Evolutionary conservation across 2,329 filamentous ascomycete species (phyloP), one percentile per base, ranked within the genome.

Genomic region (Nothophoma quercina): DNA sequence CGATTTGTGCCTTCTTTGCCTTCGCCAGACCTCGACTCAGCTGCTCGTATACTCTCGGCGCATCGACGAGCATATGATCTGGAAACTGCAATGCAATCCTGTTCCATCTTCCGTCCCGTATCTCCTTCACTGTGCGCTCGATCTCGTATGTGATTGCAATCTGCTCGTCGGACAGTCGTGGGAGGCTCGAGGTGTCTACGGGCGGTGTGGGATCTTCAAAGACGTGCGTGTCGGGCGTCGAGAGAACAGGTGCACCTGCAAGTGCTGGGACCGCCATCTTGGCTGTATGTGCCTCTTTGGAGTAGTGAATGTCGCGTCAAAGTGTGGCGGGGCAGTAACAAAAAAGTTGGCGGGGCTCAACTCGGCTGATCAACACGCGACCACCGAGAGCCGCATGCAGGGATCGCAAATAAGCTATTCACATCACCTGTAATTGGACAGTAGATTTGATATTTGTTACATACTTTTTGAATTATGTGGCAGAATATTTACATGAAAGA

Each of bases 41-140:
- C 0, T 85, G 78, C 46, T 88, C 85, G 50, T 88, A 91, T 0
- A 97, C 90, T 51, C 88, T 83, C 5, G 91, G 88, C 7, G 90
- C 91, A 80, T 99, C 92, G 1, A 85, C 81, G 1, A 99, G 83
- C 91, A 98, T 96, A 22, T 88, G 83, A 76, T 99, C 95, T 0
- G 95, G 93, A 64, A 99, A 98, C 71, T 99, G 95, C n/a, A 99
- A 78, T 1, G 92, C 95, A 25, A 99, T 84, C 42, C 89, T 84
- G 57, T 78, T 83, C 84, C 91, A 96, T 72, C 81, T 81, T 34
- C 86, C 88, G 5, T 80, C 75, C n/a, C 81, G 80, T 38, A 99
- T 89, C 73, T 96, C 90, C 28, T 78, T 74, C 40, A 91, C 83
- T 0, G 95, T 97, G 50, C 90, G 84, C 53, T 84, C 81, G 60